phyloP scores from a whole-genome alignment of 192 early-diverging fungal species.

The Endogone sp. region DNA sequence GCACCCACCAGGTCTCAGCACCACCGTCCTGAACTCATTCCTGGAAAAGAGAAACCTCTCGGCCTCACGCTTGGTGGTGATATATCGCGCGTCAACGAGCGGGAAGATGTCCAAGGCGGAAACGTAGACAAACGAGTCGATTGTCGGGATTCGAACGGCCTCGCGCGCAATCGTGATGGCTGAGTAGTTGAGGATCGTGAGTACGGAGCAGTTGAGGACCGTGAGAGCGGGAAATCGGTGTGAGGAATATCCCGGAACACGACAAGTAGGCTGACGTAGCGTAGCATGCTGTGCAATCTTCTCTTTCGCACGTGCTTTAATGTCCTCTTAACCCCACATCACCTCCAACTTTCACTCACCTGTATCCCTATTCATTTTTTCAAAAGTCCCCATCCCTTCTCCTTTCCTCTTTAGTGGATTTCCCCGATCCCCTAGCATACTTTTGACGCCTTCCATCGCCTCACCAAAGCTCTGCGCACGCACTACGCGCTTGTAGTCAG shows the following conservation, averaged over 20 bases:
- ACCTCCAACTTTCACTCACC: slow-evolving; percentile 26
- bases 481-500: slow-evolving; percentile 55
- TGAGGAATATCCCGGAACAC: not conserved
- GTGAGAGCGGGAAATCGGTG: no score
- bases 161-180: slow-evolving; percentile 54
- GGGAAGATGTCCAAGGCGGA: slow-evolving; percentile 65
- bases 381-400: slow-evolving; percentile 43
- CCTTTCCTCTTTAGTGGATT: slow-evolving; percentile 40
- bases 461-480: slow-evolving; percentile 30
- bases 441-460: slow-evolving; percentile 11
- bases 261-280: no score
- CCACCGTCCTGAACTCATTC: slow-evolving; percentile 41
- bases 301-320: no score
- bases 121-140: slow-evolving; percentile 61
- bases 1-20: slow-evolving; percentile 48
- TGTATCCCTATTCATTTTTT: slow-evolving; percentile 66
- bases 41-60: slow-evolving; percentile 52
- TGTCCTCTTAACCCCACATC: not conserved
- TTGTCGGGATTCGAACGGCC: slow-evolving; percentile 36
- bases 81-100: slow-evolving; percentile 59
- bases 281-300: no score
- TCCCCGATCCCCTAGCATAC: slow-evolving; percentile 21
- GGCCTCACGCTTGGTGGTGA: slow-evolving; percentile 73
- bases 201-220: no score
- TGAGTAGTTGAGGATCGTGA: slow-evolving; percentile 12